These are phyloP conservation scores for Fallopia convolvulus DNA, from an alignment of 148 eudicot genomes.

Conservation along the genomic window DNA sequence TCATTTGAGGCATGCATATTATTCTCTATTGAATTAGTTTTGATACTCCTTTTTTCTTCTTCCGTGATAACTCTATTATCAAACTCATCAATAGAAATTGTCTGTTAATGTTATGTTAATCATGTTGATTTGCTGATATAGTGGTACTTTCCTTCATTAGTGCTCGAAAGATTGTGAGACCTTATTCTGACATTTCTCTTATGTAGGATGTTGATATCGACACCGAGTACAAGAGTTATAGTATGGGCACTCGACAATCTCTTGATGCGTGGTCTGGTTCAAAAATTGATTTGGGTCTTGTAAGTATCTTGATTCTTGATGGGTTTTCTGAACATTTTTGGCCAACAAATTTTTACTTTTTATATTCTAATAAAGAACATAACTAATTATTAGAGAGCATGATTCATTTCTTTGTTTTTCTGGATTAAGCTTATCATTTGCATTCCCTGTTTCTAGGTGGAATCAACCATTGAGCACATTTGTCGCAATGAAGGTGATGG, in stretches of 20 bases:
- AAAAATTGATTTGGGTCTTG: constrained; percentile 82
- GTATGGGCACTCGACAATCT: constrained; percentile 54
- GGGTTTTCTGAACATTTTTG: neutral
- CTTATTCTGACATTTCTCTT: constrained; percentile 2
- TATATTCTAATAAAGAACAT: neutral
- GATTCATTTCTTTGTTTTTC: neutral
- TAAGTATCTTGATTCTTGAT: constrained; percentile 33
- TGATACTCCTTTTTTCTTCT: constrained; percentile 5
- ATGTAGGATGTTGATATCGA: constrained; percentile 66
- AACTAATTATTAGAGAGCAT: neutral
- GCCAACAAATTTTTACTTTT: neutral
- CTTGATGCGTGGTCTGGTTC: constrained; percentile 92
- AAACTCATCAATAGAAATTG: neutral
- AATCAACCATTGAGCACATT: constrained; percentile 75
- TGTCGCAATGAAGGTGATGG: constrained; percentile 81
- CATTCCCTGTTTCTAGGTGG: constrained; percentile 44
- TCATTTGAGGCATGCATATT: constrained; percentile 55
- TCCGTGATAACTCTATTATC: neutral
- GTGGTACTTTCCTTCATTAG: constrained; percentile 5
- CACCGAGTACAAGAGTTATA: constrained; percentile 65
- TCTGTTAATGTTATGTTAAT: neutral
- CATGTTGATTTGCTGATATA: neutral
- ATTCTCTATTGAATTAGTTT: constrained; percentile 1
- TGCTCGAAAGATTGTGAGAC: neutral
- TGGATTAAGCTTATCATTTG: neutral